phyloP scores from a whole-genome alignment of 352 stramenopile genomes.

The Phytopythium montanum region DNA sequence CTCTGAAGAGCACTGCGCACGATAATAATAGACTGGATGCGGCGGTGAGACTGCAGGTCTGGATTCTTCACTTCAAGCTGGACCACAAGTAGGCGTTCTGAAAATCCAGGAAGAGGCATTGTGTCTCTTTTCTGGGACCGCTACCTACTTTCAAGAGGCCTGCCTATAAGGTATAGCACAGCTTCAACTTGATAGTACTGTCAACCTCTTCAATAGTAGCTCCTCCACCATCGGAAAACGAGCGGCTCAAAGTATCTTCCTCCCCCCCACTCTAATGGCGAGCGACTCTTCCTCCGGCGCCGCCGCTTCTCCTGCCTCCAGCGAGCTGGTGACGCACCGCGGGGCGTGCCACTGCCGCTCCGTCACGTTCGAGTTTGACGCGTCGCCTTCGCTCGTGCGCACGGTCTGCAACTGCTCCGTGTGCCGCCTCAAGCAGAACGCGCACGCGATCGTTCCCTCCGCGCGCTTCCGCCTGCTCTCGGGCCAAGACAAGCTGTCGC shows the following conservation, averaged over 20 bases:
- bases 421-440: constrained; percentile 78
- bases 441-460: constrained; percentile 60
- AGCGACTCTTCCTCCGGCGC: neutral
- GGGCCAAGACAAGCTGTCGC: constrained; percentile 45
- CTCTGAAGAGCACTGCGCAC: no score
- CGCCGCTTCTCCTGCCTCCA: neutral
- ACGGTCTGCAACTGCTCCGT: constrained; percentile 86
- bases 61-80: no score
- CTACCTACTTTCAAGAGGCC: neutral
- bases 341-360: constrained; percentile 69
- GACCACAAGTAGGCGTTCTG: neutral
- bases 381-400: constrained; percentile 41
- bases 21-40: no score
- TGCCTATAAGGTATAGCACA: no score
- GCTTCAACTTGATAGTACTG: neutral
- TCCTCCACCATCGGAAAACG: constrained; percentile 1
- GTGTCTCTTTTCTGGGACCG: neutral
- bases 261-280: neutral
- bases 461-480: constrained; percentile 49
- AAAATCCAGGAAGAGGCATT: neutral
- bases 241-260: neutral
- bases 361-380: constrained; percentile 72
- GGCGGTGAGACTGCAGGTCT: no score
- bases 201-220: neutral
- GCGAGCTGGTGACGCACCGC: constrained; percentile 27